phyloP scores from a whole-genome alignment of 1,139 yeast genomes.

The Hyphopichia buzzinii region DNA sequence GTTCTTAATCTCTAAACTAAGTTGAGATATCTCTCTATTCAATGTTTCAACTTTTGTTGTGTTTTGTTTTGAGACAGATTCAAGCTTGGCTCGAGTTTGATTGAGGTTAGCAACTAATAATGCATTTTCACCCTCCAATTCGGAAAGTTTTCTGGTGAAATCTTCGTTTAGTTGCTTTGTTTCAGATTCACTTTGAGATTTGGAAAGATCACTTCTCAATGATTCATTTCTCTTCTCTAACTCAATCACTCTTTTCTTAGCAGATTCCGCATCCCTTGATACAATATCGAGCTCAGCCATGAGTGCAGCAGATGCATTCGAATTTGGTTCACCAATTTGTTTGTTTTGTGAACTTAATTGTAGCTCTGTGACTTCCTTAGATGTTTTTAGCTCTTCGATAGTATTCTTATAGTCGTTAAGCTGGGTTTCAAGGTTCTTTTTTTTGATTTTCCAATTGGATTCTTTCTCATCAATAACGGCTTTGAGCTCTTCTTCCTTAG shows the following conservation, averaged over 20 bases:
- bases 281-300: constrained; percentile 62
- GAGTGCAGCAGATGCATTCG: constrained; percentile 25
- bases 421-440: constrained; percentile 42
- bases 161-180: constrained; percentile 31
- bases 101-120: constrained; percentile 63
- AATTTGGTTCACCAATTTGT: constrained; percentile 11
- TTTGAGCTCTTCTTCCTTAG: constrained; percentile 62
- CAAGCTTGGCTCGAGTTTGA: constrained; percentile 39
- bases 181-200: constrained; percentile 45
- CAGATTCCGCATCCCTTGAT: constrained; percentile 70
- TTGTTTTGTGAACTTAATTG: constrained; percentile 45
- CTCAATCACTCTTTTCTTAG: constrained; percentile 66
- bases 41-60: constrained; percentile 30
- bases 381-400: constrained; percentile 53
- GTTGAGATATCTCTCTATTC: constrained; percentile 46
- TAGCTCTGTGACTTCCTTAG: constrained; percentile 53
- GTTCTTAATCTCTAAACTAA: constrained; percentile 49
- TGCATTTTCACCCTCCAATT: constrained; percentile 67
- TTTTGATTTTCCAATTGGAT: constrained; percentile 56
- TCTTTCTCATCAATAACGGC: constrained; percentile 63
- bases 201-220: constrained; percentile 62
- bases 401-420: constrained; percentile 46
- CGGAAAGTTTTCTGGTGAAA: constrained; percentile 43
- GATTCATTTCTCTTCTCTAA: constrained; percentile 78
- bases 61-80: constrained; percentile 31